Conservation (phyloP, 306 rosid genomes). For the Cicer bijugum region DNA sequence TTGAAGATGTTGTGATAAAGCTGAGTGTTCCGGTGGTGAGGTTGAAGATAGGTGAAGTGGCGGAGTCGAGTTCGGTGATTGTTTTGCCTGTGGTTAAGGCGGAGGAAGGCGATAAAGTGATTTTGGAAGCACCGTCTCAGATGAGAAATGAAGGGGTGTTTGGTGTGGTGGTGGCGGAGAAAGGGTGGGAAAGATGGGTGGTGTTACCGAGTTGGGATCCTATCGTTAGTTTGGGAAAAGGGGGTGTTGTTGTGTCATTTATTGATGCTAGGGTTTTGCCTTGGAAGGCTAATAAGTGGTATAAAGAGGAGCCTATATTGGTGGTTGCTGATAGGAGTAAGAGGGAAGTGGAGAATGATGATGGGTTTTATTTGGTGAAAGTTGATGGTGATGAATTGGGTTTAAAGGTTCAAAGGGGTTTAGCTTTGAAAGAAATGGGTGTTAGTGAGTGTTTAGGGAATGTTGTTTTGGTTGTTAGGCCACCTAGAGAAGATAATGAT, state of each 20-base stretch:
- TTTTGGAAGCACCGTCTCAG: conserved; percentile 75
- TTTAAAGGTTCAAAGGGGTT: conserved; percentile 80
- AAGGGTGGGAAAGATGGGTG: conserved; percentile 91
- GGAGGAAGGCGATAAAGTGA: conserved; percentile 53
- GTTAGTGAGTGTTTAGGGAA: conserved; percentile 67
- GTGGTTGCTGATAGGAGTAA: conserved; percentile 71
- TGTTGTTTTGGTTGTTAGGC: conserved; percentile 81
- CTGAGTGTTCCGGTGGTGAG: conserved; percentile 81
- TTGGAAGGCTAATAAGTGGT: conserved; percentile 80
- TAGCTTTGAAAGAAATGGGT: conserved; percentile 55
- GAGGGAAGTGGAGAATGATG: conserved; percentile 59
- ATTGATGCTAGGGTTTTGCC: conserved; percentile 78
- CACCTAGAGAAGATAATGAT: conserved; percentile 62
- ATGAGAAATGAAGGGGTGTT: conserved; percentile 63
- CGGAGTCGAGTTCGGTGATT: conserved; percentile 68
- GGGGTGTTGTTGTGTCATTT: conserved; percentile 76
- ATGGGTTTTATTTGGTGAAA: conserved; percentile 68
- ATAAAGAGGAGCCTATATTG: conserved; percentile 80
- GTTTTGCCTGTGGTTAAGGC: conserved; percentile 74
- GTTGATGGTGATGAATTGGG: conserved; percentile 44
- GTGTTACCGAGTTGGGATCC: conserved; percentile 83
- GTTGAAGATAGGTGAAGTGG: conserved; percentile 81
- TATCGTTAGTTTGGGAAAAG: conserved; percentile 52
- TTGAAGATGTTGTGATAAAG: background rate
- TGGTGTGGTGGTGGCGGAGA: conserved; percentile 76